Percentiles rank a stretch among this genome's conserved stretches.
These are phyloP conservation scores for Colletotrichum phormii DNA, from an alignment of 2,329 filamentous ascomycete genomes.

Conservation along the genomic window DNA sequence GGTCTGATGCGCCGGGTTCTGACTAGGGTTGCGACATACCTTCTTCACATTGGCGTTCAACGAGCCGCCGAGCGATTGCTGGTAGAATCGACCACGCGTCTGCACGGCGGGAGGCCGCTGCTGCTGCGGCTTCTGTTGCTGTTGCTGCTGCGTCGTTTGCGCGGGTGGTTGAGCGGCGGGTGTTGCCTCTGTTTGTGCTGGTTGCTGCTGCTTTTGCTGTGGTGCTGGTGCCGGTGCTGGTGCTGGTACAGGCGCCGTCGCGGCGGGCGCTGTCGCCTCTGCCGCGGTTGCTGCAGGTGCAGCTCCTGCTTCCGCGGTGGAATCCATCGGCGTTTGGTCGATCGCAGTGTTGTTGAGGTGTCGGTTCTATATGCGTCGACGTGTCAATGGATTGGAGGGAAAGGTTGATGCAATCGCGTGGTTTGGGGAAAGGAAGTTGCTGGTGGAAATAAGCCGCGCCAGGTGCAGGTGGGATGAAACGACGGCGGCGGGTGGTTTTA, in stretches of 20 bases:
- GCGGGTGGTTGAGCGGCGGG: constrained; percentile 21
- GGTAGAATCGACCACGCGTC: constrained; percentile 66
- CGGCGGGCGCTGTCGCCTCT: constrained; percentile 17
- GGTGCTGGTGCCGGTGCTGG: not conserved
- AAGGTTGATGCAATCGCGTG: not conserved
- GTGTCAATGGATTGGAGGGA: not conserved
- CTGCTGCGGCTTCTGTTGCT: constrained; percentile 6
- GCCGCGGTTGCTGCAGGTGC: constrained; percentile 21
- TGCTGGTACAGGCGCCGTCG: not conserved
- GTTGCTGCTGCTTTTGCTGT: constrained; percentile 16
- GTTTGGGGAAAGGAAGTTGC: not conserved
- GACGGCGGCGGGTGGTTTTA: constrained; percentile 32
- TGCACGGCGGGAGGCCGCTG: constrained; percentile 38
- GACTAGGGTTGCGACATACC: constrained; percentile 57
- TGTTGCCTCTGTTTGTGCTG: constrained; percentile 12
- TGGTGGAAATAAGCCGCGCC: constrained; percentile 26
- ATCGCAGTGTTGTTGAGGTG: constrained; percentile 1
- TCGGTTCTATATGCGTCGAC: not conserved
- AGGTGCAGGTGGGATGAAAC: constrained; percentile 21
- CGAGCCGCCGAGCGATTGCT: constrained; percentile 74
- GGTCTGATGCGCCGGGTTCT: constrained; percentile 31
- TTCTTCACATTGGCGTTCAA: constrained; percentile 76
- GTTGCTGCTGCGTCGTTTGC: constrained; percentile 36
- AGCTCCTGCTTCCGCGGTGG: constrained; percentile 24
- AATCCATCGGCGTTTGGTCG: constrained; percentile 26